A percentile compares a stretch with the other conserved stretches of the same genome.
Conservation (phyloP, 805 yeast genomes). For the Candida namnaoensis region DNA sequence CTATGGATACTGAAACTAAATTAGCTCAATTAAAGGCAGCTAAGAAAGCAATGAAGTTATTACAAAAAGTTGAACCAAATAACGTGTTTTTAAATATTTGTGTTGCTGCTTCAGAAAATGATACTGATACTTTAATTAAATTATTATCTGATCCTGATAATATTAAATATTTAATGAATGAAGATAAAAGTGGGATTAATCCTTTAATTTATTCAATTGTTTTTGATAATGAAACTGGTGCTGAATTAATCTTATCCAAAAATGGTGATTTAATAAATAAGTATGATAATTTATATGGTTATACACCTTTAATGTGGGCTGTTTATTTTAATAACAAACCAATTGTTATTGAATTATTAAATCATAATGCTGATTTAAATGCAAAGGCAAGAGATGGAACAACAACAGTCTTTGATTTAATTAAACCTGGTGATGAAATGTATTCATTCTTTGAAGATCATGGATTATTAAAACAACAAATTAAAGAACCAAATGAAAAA, state of each 20-base stretch:
- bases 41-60: conserved; percentile 22
- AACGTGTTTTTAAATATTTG: conserved; percentile 25
- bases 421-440: conserved; percentile 47
- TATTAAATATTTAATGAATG: conserved; percentile 15
- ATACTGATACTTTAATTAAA: conserved; percentile 9
- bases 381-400: conserved; percentile 32
- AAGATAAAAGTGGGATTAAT: conserved; percentile 33
- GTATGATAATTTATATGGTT: conserved; percentile 40
- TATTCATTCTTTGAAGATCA: conserved; percentile 52
- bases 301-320: conserved; percentile 85
- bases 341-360: conserved; percentile 47
- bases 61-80: conserved; percentile 14
- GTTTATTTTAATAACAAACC: conserved; percentile 50
- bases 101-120: conserved; percentile 30
- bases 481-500: not conserved
- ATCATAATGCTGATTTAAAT: conserved; percentile 50
- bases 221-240: conserved; percentile 37
- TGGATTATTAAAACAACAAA: conserved; percentile 22
- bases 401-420: conserved; percentile 44
- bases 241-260: conserved; percentile 34
- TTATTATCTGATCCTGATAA: conserved; percentile 19
- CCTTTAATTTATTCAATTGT: conserved; percentile 48
- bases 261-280: conserved; percentile 39
- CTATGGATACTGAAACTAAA: conserved; percentile 16
- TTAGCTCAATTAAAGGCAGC: conserved; percentile 26